These are phyloP conservation scores for Luvunga scandens DNA, from an alignment of 345 rosid genomes.

Conservation along the genomic window DNA sequence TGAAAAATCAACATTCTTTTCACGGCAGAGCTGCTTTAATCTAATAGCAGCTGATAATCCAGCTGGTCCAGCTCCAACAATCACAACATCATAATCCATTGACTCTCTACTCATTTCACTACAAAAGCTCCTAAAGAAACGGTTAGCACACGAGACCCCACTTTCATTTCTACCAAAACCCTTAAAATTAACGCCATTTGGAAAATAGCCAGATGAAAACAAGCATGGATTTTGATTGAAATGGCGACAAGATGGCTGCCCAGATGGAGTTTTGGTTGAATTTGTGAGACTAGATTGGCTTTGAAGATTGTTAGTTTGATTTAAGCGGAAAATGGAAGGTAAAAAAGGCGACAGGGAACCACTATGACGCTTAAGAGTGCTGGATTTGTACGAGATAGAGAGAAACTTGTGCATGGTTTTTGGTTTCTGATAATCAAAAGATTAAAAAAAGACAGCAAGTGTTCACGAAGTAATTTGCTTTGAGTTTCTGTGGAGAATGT, in stretches of 20 bases:
- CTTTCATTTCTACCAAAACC: conserved; percentile 8
- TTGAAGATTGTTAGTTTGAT: conserved; percentile 16
- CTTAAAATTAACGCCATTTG: conserved; percentile 13
- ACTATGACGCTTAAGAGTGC: conserved; percentile 14
- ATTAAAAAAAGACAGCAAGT: too few relatives aligned
- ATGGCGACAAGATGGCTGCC: conserved; percentile 15
- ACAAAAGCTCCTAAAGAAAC: conserved; percentile 35
- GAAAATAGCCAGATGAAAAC: conserved; percentile 34
- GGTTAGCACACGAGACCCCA: conserved; percentile 3
- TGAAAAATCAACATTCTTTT: conserved; percentile 72
- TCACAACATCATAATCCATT: conserved; percentile 84
- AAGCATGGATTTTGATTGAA: conserved; percentile 18
- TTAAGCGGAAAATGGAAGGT: conserved; percentile 16
- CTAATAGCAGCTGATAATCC: conserved; percentile 90
- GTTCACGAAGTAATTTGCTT: too few relatives aligned
- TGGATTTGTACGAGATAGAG: conserved; percentile 22
- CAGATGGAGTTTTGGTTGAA: conserved; percentile 20
- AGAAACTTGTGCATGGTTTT: conserved; percentile 48
- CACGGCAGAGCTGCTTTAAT: conserved; percentile 74
- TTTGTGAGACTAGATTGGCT: background rate
- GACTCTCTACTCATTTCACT: conserved; percentile 54
- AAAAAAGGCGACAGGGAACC: conserved; percentile 10
- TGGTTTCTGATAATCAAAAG: background rate
- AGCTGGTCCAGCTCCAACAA: conserved; percentile 99
- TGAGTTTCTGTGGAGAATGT: background rate